Evolutionary conservation across 2,329 filamentous ascomycete species (phyloP).

Genomic region (Chrysosporium queenslandicum): DNA sequence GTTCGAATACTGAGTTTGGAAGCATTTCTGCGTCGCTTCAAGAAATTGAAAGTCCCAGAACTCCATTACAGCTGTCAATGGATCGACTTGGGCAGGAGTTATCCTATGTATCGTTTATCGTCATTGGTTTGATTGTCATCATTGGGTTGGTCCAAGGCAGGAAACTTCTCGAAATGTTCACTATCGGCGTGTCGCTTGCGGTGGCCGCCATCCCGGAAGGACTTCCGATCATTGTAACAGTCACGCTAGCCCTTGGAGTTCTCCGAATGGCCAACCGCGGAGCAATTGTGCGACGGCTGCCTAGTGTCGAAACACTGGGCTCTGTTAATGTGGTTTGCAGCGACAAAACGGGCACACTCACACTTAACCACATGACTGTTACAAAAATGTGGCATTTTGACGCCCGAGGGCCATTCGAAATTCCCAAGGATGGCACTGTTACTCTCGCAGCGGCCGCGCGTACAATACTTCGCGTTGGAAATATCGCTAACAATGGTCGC

Average conservation of each 20-base stretch:
- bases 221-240: conserved; percentile 93
- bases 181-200: conserved; percentile 90
- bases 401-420: conserved; percentile 46
- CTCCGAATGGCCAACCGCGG: conserved; percentile 92
- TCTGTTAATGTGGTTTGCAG: conserved; percentile 99
- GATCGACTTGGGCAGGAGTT: conserved; percentile 92
- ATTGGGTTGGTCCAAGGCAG: conserved; percentile 87
- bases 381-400: conserved; percentile 96
- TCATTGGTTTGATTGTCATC: conserved; percentile 86
- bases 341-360: conserved; percentile 94
- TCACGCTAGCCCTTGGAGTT: conserved; percentile 87
- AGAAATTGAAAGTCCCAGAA: conserved; percentile 89
- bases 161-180: conserved; percentile 85
- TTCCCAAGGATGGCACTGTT: conserved; percentile 44
- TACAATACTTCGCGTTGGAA: conserved; percentile 79
- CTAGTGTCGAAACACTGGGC: conserved; percentile 92
- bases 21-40: conserved; percentile 90
- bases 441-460: conserved; percentile 63
- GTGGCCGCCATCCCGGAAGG: conserved; percentile 95
- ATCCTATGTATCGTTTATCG: conserved; percentile 90
- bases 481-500: conserved; percentile 90
- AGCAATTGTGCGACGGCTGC: conserved; percentile 89
- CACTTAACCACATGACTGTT: conserved; percentile 96
- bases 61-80: conserved; percentile 91
- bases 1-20: conserved; percentile 86